Base-by-base conservation (phyloP, 176 grass and related monocot species). In the Phyllostachys edulis region DNA sequence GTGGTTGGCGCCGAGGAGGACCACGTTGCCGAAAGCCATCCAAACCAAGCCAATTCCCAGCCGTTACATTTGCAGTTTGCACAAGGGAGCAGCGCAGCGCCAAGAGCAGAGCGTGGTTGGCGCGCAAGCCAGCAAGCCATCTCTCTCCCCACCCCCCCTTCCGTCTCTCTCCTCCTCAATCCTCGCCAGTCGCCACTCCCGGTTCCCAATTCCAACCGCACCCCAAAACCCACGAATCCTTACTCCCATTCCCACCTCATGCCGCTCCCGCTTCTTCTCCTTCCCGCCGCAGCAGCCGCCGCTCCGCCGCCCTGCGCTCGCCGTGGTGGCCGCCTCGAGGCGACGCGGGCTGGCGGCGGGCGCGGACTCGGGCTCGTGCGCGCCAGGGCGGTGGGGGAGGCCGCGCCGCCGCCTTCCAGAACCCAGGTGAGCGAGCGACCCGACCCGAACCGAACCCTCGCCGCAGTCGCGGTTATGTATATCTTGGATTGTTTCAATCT, bases 341-440 rank as follows among this genome's bases (percentile, higher is more conserved):
- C 54, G 24, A 36, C 14, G 56, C 39, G 12, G 8, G 26, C 5
- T 40, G 36, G 16, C 7, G 7, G 36, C 23, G 21, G 68, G 13
- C 37, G 66, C 40, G 2, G 29, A 3, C 59, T 32, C 13, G 7
- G 41, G 7, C 21, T 39, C 17, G 18, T 71, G 63, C 71, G 63
- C 54, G 44, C 68, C 54, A 65, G 69, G 57, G 87, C 82, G 20
- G 45, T 71, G 18, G 32, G 60, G 76, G 82, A 84, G 32, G 42
- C 78, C 44, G 18, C 7, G 57, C 57, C 84, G 16, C 3, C 59
- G 16, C 79, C 84, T 7, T 79, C 84, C n/a, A 82, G 88, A 70
- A 90, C 84, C 47, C 39, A 86, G 63, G 87, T 89, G 51, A 80
- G 46, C 39, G 57, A 61, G 11, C 49, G 34, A 23, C 4, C 10